Base-by-base conservation (phyloP, 768 basidiomycete genomes). In the Brasilioporus rufonigricans region DNA sequence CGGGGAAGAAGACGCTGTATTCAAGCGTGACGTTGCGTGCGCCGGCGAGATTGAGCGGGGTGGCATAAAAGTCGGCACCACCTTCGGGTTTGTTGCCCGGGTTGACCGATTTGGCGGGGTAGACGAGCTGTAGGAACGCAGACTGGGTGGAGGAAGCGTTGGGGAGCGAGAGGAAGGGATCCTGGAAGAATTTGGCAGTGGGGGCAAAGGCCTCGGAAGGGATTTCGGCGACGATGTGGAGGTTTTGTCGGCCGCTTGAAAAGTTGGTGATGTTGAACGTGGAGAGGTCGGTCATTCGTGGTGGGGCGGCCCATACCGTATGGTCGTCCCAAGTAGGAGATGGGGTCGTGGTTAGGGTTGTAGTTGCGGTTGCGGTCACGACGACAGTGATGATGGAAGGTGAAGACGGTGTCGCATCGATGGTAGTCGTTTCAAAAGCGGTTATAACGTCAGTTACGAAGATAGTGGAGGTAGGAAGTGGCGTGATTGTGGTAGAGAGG, bases 1-100 rank as follows among this genome's bases (percentile, higher is more conserved):
- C 56, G 0, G 88, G 89, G 64, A 96, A 92, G 69, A 85, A 93
- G 11, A 91, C 83, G 65, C 82, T 84, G 66, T 93, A 95, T 21
- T 63, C 71, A 41, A 90, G 64, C 9, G 81, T 80, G 26, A 86
- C 83, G 56, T 77, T 86, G 23, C 54, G 60, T 9, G 84, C 86
- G 19, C 63, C 43, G 0, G 71, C 47, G 16, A 88, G 64, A 24
- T 80, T 65, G 29, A 80, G 61, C 2, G 81, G 82, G 2, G 61
- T 52, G 8, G 82, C 77, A 59, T 81, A 84, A 67, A 93, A 91
- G 60, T 90, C 82, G 0, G 87, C 81, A 2, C 91, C 91, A 33
- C 91, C 91, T 56, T 77, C 70, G 3, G 87, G 87, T 24, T 75
- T 70, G 40, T 75, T 77, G 0, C 71, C 79, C 1, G 90, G 90